Evolutionary conservation across 2,329 filamentous ascomycete genomes (phyloP).

Genomic region (Blastomyces parvus): DNA sequence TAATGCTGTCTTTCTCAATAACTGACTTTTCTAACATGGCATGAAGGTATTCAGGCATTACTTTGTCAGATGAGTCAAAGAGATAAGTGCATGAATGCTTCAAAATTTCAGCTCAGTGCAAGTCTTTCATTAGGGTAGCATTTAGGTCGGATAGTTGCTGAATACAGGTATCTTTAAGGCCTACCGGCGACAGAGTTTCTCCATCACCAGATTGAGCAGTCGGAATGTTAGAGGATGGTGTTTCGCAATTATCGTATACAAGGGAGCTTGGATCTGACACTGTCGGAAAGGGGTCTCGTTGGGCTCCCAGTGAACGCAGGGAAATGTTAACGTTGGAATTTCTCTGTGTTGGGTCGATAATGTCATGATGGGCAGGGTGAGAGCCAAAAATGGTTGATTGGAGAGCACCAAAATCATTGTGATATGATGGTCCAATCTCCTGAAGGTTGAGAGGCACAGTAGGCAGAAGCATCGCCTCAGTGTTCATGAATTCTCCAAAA

Average conservation of each 20-base stretch:
- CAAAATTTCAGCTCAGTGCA: background rate
- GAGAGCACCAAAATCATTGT: background rate
- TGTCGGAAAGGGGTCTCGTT: background rate
- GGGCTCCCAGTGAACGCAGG: background rate
- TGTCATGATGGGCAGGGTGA: background rate
- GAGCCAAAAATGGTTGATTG: background rate
- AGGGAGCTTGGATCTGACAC: background rate
- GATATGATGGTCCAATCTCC: background rate
- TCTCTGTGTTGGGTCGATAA: background rate
- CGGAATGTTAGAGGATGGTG: background rate
- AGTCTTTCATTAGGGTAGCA: background rate
- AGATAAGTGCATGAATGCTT: background rate
- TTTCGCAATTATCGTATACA: background rate
- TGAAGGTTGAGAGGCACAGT: background rate
- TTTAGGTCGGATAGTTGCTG: background rate
- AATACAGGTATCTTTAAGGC: background rate
- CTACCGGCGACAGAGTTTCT: background rate
- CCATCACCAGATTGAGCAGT: background rate
- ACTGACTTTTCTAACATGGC: background rate
- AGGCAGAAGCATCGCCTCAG: background rate
- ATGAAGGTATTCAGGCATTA: background rate
- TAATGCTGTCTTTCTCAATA: background rate
- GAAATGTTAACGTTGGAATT: background rate
- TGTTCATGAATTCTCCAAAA: background rate
- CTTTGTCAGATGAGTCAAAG: background rate